A percentile compares a stretch with the other conserved stretches of the same genome.
phyloP scores from a whole-genome alignment of 352 stramenopile species.

The Phytophthora cryptogea region DNA sequence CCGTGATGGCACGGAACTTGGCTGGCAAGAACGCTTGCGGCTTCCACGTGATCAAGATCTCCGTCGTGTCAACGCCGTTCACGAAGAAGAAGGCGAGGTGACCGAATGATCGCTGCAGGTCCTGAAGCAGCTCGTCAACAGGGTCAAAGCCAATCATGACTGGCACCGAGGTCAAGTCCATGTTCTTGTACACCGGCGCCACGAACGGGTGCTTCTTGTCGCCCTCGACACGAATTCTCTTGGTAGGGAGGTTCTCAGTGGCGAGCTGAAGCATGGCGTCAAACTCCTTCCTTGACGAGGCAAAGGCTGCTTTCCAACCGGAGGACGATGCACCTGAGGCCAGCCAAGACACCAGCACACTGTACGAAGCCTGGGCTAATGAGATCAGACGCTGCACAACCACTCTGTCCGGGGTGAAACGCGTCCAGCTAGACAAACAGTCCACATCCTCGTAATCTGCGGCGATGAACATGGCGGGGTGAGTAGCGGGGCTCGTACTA shows the following conservation, averaged over 20 bases:
- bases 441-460: constrained; percentile 81
- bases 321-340: constrained; percentile 47
- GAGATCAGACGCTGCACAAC: constrained; percentile 68
- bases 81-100: constrained; percentile 84
- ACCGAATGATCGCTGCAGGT: constrained; percentile 61
- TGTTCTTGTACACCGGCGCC: constrained; percentile 87
- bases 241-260: constrained; percentile 58
- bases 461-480: constrained; percentile 81
- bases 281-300: constrained; percentile 58
- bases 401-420: constrained; percentile 61
- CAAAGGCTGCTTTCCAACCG: constrained; percentile 73
- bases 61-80: constrained; percentile 58
- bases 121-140: constrained; percentile 62
- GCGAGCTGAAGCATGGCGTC: constrained; percentile 63
- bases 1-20: constrained; percentile 85
- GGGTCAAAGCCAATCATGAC: constrained; percentile 81
- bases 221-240: constrained; percentile 48
- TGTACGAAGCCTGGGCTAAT: constrained; percentile 64
- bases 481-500: constrained; percentile 48
- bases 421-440: constrained; percentile 84
- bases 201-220: constrained; percentile 77
- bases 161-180: constrained; percentile 64
- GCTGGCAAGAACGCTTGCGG: constrained; percentile 73
- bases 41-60: constrained; percentile 84
- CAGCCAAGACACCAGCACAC: constrained; percentile 64